Base-by-base conservation (phyloP, 1,139 yeast genomes). In the Eremothecium cymbalariae region DNA sequence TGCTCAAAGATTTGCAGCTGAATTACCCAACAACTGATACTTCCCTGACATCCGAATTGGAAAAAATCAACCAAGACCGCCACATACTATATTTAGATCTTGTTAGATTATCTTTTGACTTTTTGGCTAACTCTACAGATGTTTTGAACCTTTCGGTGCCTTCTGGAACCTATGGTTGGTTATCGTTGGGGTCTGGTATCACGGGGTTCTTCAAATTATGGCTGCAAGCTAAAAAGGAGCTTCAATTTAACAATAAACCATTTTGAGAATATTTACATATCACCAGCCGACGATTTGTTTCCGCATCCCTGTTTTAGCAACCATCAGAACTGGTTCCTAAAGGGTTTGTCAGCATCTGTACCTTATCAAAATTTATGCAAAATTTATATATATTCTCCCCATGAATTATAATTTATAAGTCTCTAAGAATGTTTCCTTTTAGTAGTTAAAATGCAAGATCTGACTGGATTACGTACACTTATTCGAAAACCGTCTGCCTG, bases 51-150 rank as follows among this genome's bases (percentile, higher is more conserved):
- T 25, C 38, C 7, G 62, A 62, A 41, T 34, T 65, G 31, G 38
- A 48, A 18, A 43, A 49, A 8, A 36, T 65, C 31, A 50, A 55
- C 21, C 48, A 54, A 14, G 60, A 64, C 36, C 62, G 61, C 32
- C 43, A 39, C 13, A 38, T 59, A 14, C 48, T 62, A 6, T 47
- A 59, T 22, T 41, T 65, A 8, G 70, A 67, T 39, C 24, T 68
- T 1, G 41, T 52, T 3, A 60, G 67, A 39, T 45, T 64, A 7
- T 18, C 53, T 1, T 66, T 66, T 37, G 74, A 70, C 49, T 57
- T 66, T 23, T 40, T 56, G 4, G 70, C 67, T 35, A 70, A 67
- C 45, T 45, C 67, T 1, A 58, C 67, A 4, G 70, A 64, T 41
- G 60, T 68, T 4, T 65, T 68, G 36, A 48, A 56, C 11, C 28